Conservation (phyloP, 208 protist species). For the Acanthamoeba healyi region DNA sequence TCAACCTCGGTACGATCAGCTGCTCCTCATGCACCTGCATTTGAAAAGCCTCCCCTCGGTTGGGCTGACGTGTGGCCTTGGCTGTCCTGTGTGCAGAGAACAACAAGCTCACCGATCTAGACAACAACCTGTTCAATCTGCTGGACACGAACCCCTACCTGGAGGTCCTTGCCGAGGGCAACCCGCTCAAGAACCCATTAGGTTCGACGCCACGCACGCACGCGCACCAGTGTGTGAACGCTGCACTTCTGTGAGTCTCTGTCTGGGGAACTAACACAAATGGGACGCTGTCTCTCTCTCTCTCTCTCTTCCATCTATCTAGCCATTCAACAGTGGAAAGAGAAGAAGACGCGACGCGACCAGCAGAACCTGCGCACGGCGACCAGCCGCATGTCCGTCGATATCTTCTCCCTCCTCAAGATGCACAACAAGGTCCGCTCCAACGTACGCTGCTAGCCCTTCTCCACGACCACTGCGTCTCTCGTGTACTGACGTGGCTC, state of each 20-base stretch:
- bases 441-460: neutral
- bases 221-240: neutral
- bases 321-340: constrained; percentile 29
- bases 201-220: neutral
- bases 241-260: no score
- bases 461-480: neutral
- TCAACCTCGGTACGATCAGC: neutral
- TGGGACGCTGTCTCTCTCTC: no score
- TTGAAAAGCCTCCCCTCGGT: no score
- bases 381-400: neutral
- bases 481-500: neutral
- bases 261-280: no score
- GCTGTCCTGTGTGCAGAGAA: no score
- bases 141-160: constrained; percentile 9
- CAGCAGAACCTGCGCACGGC: neutral
- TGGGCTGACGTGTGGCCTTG: no score
- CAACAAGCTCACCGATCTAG: neutral
- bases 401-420: constrained; percentile 37
- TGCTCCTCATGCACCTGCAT: no score
- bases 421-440: neutral
- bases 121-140: neutral
- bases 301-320: neutral
- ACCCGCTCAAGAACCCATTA: constrained; percentile 21
- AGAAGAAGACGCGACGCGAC: neutral
- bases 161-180: constrained; percentile 14